Base-by-base conservation (phyloP, 805 yeast species). In the Barnettozyma vustinii region DNA sequence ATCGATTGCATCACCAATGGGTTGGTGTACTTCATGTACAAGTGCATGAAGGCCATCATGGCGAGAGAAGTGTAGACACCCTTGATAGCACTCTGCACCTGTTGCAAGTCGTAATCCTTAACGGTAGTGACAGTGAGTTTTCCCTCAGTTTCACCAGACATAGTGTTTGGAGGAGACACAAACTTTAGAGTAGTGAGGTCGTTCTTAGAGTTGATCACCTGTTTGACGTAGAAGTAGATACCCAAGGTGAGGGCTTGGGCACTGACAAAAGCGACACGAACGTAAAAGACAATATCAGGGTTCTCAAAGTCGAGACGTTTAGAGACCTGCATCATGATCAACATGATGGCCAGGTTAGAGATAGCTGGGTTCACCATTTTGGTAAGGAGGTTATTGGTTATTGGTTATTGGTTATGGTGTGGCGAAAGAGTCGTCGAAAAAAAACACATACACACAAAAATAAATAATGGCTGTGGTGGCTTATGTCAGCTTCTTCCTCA, bases 21-120 rank as follows among this genome's bases (percentile, higher is more conserved):
- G 73, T 94, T 90, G 69, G 97, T 90, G 78, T 89, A 94, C 72
- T 89, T 86, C 95, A 94, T 81, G 81, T 92, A 92, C 54, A 94
- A 64, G 71, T 94, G 99, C 98, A 92, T 91, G 83, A 92, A 87
- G 23, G 85, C 96, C 91, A 94, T 91, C 96, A 94, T 89, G 61
- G 96, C 97, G 59, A 91, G 66, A 56, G 95, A 86, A 55, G 95
- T 87, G 76, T 84, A 83, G 57, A 89, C 79, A 56, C 95, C 81
- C 71, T 87, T 89, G 69, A 91, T 77, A 52, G 89, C 83, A 46
- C 80, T 52, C 68, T 87, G 82, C 53, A 92, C 78, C 74, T 92
- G 97, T 65, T 82, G 77, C 67, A 91, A 79, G 70, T 94, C 99
- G 75, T 94, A 94, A 60, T 94, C 97, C 75, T 82, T 88, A 56